phyloP scores from a whole-genome alignment of 345 rosid species.

The Chamaenerion angustifolium region DNA sequence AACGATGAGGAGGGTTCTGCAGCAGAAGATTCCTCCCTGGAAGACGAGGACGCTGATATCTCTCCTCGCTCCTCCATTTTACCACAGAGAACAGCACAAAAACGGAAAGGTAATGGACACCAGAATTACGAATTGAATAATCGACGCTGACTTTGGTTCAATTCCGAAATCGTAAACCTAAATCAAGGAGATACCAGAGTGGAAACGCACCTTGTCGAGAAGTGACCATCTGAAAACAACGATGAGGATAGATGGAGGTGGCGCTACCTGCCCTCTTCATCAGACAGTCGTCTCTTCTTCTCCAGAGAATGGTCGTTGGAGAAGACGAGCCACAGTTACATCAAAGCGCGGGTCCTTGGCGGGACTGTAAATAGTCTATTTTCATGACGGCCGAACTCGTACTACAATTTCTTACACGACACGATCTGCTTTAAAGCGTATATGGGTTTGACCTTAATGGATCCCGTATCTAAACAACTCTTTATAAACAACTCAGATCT shows the following conservation, averaged over 20 bases:
- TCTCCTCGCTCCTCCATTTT: conserved; percentile 43
- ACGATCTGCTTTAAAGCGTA: too few relatives aligned
- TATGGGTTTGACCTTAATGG: too few relatives aligned
- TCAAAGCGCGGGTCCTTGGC: too few relatives aligned
- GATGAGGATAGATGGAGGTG: conserved; percentile 4
- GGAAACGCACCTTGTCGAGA: conserved; percentile 3
- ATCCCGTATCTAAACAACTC: too few relatives aligned
- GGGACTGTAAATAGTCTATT: too few relatives aligned
- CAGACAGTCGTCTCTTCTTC: conserved; percentile 20
- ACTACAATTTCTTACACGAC: too few relatives aligned
- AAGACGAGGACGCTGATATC: conserved; percentile 9
- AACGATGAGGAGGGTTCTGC: conserved; percentile 6
- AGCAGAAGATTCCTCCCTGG: conserved; percentile 2
- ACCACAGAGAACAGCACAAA: neutral
- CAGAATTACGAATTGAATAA: neutral
- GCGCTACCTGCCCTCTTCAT: conserved; percentile 7
- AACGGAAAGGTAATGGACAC: neutral
- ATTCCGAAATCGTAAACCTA: conserved; percentile 15
- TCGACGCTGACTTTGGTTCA: too few relatives aligned
- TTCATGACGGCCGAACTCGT: too few relatives aligned
- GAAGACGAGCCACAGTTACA: too few relatives aligned
- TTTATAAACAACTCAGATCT: too few relatives aligned
- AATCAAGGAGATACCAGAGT: conserved; percentile 5
- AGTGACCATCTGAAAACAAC: conserved; percentile 15
- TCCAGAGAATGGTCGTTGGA: conserved; percentile 15